A percentile compares a stretch with the other conserved stretches of the same genome.
phyloP scores from a whole-genome alignment of 2,329 filamentous ascomycete species.

The Diaporthe sp. region DNA sequence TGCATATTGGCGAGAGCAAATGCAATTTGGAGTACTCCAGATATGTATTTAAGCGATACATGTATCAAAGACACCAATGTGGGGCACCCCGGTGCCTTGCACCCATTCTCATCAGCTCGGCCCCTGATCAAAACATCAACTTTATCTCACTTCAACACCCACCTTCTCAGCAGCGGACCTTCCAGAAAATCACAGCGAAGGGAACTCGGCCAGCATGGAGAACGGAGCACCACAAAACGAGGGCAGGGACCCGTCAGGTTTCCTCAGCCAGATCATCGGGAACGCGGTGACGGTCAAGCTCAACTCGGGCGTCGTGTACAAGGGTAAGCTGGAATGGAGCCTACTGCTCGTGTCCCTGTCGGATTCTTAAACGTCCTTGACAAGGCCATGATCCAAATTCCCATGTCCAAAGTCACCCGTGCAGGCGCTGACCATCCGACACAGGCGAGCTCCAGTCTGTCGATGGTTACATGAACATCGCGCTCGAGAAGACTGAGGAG shows the following conservation, averaged over 20 bases:
- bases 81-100: constrained; percentile 8
- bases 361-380: neutral
- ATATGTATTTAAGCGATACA: constrained; percentile 3
- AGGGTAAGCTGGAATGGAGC: constrained; percentile 73
- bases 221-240: constrained; percentile 77
- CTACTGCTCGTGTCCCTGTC: neutral
- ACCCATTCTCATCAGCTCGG: neutral
- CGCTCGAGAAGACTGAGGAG: constrained; percentile 94
- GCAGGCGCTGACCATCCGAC: constrained; percentile 38
- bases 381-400: neutral
- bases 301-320: constrained; percentile 98
- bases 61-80: neutral
- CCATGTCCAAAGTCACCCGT: neutral
- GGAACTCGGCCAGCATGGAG: constrained; percentile 71
- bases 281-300: constrained; percentile 95
- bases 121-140: neutral
- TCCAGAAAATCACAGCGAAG: neutral
- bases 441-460: constrained; percentile 95
- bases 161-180: neutral
- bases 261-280: constrained; percentile 94
- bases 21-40: neutral
- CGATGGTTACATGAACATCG: constrained; percentile 99
- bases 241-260: constrained; percentile 92
- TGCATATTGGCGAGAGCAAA: neutral
- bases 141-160: neutral